Percentiles rank a stretch among this genome's conserved stretches.
phyloP scores from a whole-genome alignment of 805 yeast species.

The Candida ipomoeae region DNA sequence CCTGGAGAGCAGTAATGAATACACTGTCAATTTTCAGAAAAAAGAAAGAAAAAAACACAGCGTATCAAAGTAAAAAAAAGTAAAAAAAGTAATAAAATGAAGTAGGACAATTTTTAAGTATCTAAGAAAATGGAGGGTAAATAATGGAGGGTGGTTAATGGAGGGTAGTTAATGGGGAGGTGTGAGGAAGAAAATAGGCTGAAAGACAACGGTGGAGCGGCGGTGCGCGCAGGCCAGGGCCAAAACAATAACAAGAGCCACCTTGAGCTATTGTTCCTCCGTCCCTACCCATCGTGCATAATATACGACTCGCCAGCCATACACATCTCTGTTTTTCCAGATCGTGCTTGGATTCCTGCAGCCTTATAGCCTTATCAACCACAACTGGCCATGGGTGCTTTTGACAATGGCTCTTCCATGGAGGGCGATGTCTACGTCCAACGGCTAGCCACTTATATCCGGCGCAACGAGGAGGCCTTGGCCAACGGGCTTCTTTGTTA shows the following conservation, averaged over 20 bases:
- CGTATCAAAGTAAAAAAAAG: too few relatives aligned
- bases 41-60: too few relatives aligned
- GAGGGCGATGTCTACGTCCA: conserved; percentile 59
- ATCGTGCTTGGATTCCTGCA: background rate
- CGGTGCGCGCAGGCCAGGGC: conserved; percentile 4
- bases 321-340: background rate
- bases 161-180: too few relatives aligned
- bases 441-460: conserved; percentile 49
- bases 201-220: background rate
- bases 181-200: background rate
- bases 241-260: conserved; percentile 7
- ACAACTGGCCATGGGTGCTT: conserved; percentile 15
- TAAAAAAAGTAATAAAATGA: too few relatives aligned
- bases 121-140: too few relatives aligned
- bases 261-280: background rate
- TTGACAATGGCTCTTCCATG: conserved; percentile 31
- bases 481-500: conserved; percentile 57
- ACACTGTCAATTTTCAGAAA: too few relatives aligned
- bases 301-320: background rate
- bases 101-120: too few relatives aligned
- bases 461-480: conserved; percentile 53
- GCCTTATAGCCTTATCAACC: background rate
- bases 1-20: too few relatives aligned
- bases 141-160: too few relatives aligned
- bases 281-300: conserved; percentile 1